Evolutionary conservation across 1,284 basidiomycete species (phyloP).

Genomic region (Trametes pubescens): DNA sequence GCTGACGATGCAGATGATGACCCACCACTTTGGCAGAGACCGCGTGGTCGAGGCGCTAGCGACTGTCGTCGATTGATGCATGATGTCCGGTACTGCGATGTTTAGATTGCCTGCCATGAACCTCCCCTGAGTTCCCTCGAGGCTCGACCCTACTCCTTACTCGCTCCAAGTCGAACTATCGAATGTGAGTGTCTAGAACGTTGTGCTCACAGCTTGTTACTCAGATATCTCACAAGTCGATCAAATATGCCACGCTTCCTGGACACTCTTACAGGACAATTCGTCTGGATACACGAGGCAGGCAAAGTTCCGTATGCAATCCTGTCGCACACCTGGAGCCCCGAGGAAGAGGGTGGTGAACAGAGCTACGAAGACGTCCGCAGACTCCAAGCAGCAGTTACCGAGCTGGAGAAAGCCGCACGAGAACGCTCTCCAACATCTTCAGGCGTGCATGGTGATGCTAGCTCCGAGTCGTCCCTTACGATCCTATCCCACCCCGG

Average conservation of each 20-base stretch:
- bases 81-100: too few relatives aligned
- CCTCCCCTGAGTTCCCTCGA: too few relatives aligned
- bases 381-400: neutral
- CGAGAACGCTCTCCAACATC: neutral
- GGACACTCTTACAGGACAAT: constrained; percentile 12
- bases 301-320: constrained; percentile 11
- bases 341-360: constrained; percentile 8
- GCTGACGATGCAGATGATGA: too few relatives aligned
- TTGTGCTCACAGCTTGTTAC: too few relatives aligned
- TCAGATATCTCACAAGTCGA: neutral
- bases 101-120: too few relatives aligned
- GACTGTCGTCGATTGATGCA: too few relatives aligned
- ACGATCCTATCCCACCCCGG: neutral
- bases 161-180: too few relatives aligned
- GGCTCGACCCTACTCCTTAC: too few relatives aligned
- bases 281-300: constrained; percentile 10
- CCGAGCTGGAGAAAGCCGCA: neutral
- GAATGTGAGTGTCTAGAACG: too few relatives aligned
- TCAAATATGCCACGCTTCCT: constrained; percentile 13
- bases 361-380: constrained; percentile 19
- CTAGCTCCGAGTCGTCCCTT: neutral
- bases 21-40: too few relatives aligned
- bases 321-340: constrained; percentile 19
- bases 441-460: neutral
- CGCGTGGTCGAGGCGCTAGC: too few relatives aligned